phyloP scores from a whole-genome alignment of 2,329 filamentous ascomycete species.

The Fusarium paranaense region DNA sequence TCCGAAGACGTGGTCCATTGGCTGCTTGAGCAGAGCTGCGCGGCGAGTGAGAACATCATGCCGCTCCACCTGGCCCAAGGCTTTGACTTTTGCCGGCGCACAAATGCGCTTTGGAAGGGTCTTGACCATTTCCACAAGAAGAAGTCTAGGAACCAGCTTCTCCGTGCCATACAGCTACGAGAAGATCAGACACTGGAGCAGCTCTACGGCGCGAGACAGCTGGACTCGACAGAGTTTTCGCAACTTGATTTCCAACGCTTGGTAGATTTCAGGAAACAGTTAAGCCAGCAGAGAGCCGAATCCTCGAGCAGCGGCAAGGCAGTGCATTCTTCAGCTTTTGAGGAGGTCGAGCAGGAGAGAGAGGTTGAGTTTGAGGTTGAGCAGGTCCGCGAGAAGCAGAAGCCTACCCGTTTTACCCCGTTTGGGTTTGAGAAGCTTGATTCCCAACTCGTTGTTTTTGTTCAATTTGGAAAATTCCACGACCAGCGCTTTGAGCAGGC shows the following conservation, averaged over 20 bases:
- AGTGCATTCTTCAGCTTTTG: constrained; percentile 60
- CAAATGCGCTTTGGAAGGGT: constrained; percentile 59
- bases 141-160: constrained; percentile 44
- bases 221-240: background rate
- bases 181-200: constrained; percentile 69
- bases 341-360: constrained; percentile 70
- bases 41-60: constrained; percentile 68
- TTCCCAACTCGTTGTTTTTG: constrained; percentile 51
- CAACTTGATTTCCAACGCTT: background rate
- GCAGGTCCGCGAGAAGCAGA: constrained; percentile 65
- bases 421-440: constrained; percentile 60
- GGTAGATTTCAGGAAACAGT: background rate
- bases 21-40: constrained; percentile 74
- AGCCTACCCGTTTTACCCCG: constrained; percentile 53
- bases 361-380: constrained; percentile 71
- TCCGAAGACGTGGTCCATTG: constrained; percentile 58
- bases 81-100: constrained; percentile 68
- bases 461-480: constrained; percentile 52
- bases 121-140: constrained; percentile 53
- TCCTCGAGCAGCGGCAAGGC: background rate
- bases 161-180: constrained; percentile 53
- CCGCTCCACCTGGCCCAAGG: constrained; percentile 71
- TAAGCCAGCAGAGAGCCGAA: background rate
- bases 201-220: constrained; percentile 61
- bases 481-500: constrained; percentile 49